Conservation (phyloP, 169 alveolate genomes). For the Cryptosporidium meleagridis region DNA sequence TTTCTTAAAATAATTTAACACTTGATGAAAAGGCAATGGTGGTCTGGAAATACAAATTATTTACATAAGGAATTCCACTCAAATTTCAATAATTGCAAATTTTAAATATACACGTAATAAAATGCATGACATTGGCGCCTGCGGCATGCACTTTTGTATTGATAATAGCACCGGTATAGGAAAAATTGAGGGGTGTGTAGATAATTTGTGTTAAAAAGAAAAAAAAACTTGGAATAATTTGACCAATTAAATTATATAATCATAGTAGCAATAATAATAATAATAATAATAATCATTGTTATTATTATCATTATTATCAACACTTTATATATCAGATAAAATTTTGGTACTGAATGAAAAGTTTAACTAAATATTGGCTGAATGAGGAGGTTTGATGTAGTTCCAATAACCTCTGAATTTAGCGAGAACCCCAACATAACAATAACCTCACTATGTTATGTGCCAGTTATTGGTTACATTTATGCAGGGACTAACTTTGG, state of each 20-base stretch:
- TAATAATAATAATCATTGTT: background rate
- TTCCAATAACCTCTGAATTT: slow-evolving; percentile 68
- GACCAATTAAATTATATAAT: background rate
- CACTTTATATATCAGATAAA: background rate
- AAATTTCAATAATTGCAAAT: background rate
- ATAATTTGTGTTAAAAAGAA: background rate
- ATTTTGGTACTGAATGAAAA: background rate
- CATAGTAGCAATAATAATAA: background rate
- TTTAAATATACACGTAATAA: background rate
- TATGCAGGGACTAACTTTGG: slow-evolving; percentile 70
- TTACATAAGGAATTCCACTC: background rate
- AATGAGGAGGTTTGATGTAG: slow-evolving; percentile 74
- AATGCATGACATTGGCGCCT: slow-evolving; percentile 70
- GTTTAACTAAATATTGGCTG: background rate
- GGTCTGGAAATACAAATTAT: background rate
- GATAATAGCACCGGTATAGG: slow-evolving; percentile 3
- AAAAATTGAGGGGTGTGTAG: background rate
- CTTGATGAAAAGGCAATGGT: background rate
- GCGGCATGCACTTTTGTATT: slow-evolving; percentile 42
- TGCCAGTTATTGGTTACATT: slow-evolving; percentile 64
- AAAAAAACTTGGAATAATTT: background rate
- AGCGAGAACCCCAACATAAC: slow-evolving; percentile 38
- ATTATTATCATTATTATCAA: background rate
- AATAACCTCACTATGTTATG: slow-evolving; percentile 58
- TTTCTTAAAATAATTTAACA: background rate